Evolutionary conservation across 345 rosid genomes (phyloP).

Genomic region (Populus simonii): DNA sequence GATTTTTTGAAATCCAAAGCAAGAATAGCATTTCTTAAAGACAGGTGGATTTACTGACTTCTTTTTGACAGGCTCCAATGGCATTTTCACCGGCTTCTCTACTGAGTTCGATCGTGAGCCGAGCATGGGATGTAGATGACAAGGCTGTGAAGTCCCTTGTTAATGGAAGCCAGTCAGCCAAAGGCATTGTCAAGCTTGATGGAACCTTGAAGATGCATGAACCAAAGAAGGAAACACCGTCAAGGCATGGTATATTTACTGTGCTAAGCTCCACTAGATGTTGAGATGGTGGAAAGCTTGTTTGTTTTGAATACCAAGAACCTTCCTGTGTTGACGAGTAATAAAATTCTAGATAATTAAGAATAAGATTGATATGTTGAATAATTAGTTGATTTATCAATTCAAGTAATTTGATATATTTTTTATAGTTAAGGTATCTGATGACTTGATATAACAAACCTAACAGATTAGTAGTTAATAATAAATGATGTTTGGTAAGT

Average conservation of each 20-base stretch:
- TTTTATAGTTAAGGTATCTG: fast-evolving
- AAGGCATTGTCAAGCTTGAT: slow-evolving; percentile 68
- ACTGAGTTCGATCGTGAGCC: slow-evolving; percentile 62
- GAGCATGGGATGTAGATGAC: slow-evolving; percentile 70
- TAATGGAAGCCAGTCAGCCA: slow-evolving; percentile 44
- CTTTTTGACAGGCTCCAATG: slow-evolving; percentile 69
- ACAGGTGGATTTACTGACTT: slow-evolving; percentile 78
- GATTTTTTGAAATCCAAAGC: too few relatives aligned
- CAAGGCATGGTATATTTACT: slow-evolving; percentile 50
- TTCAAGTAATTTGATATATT: too few relatives aligned
- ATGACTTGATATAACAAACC: too few relatives aligned
- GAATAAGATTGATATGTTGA: too few relatives aligned
- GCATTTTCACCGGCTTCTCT: slow-evolving; percentile 79
- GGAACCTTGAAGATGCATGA: slow-evolving; percentile 48
- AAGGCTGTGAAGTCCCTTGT: slow-evolving; percentile 47
- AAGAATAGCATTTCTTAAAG: slow-evolving; percentile 9
- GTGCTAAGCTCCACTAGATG: slow-evolving; percentile 76
- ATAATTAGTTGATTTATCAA: slow-evolving; percentile 37
- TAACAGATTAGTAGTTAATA: too few relatives aligned
- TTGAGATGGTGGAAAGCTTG: slow-evolving; percentile 81
- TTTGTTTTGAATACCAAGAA: slow-evolving; percentile 71
- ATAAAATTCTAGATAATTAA: too few relatives aligned
- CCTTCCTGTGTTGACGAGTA: slow-evolving; percentile 37
- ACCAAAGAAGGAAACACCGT: slow-evolving; percentile 52
- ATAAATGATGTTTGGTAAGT: too few relatives aligned